phyloP scores from a whole-genome alignment of 2,329 filamentous ascomycete genomes.

The Phoma sp. region DNA sequence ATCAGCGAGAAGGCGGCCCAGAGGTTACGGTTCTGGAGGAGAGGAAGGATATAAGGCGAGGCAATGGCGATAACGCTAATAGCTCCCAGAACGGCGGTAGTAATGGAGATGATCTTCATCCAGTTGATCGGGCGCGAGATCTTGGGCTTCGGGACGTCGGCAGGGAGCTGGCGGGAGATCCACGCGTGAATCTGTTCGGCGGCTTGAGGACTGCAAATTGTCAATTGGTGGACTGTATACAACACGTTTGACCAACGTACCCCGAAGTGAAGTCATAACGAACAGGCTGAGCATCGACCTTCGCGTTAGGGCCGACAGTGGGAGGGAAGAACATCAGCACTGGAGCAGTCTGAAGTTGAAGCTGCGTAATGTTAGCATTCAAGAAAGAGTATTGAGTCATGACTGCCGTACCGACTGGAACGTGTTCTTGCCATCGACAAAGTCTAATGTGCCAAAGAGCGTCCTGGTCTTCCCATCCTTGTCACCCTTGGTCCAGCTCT shows the following conservation, averaged over 20 bases:
- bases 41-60: slow-evolving; percentile 78
- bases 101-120: slow-evolving; percentile 70
- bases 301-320: slow-evolving; percentile 80
- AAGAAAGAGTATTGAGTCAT: background rate
- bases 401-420: slow-evolving; percentile 77
- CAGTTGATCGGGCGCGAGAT: slow-evolving; percentile 89
- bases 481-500: slow-evolving; percentile 87
- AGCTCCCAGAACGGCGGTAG: slow-evolving; percentile 71
- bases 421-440: slow-evolving; percentile 78
- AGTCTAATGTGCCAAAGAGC: slow-evolving; percentile 86
- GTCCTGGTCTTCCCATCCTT: slow-evolving; percentile 74
- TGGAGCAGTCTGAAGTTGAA: slow-evolving; percentile 92
- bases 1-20: slow-evolving; percentile 93
- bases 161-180: slow-evolving; percentile 77
- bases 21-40: slow-evolving; percentile 87
- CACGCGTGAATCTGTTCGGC: slow-evolving; percentile 82
- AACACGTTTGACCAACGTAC: slow-evolving; percentile 55
- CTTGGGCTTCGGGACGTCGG: slow-evolving; percentile 70
- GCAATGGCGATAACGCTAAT: slow-evolving; percentile 73
- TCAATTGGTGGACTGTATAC: background rate
- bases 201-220: slow-evolving; percentile 64
- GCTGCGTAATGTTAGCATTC: slow-evolving; percentile 59
- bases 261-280: slow-evolving; percentile 85
- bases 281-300: slow-evolving; percentile 68
- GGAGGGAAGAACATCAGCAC: slow-evolving; percentile 87